Evolutionary conservation across 257 asterid species (phyloP).

Genomic region (Phtheirospermum japonicum): DNA sequence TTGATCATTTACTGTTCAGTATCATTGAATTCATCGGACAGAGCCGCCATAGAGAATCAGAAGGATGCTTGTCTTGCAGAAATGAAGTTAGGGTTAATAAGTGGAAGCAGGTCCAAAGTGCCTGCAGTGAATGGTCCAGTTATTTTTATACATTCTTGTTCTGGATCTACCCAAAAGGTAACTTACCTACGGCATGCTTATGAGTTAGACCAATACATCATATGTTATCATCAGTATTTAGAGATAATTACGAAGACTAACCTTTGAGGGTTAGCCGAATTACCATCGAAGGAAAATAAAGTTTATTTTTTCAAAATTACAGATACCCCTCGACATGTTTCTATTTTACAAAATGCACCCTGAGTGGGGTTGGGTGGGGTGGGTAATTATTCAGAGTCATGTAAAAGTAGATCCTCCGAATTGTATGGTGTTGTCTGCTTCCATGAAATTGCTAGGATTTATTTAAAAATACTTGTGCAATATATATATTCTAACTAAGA

Average conservation of each 20-base stretch:
- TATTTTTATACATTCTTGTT: slow-evolving; percentile 66
- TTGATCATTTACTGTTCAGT: slow-evolving; percentile 72
- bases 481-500: no score
- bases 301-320: no score
- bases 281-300: not conserved
- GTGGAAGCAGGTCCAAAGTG: slow-evolving; percentile 35
- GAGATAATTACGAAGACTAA: not conserved
- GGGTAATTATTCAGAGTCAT: no score
- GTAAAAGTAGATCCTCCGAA: no score
- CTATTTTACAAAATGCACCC: not conserved
- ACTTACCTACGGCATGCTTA: no score
- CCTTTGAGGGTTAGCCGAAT: not conserved
- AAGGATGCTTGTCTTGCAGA: slow-evolving; percentile 41
- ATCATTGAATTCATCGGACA: slow-evolving; percentile 53
- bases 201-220: slow-evolving; percentile 16
- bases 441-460: no score
- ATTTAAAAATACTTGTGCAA: no score
- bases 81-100: slow-evolving; percentile 48
- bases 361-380: no score
- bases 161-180: slow-evolving; percentile 98
- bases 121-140: slow-evolving; percentile 48
- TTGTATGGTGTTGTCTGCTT: no score
- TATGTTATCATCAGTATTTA: not conserved
- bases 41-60: slow-evolving; percentile 56
- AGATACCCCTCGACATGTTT: slow-evolving; percentile 1